Evolutionary conservation across 2,329 filamentous ascomycete genomes (phyloP), one percentile per base, ranked within the genome.

Genomic region (Penicillium sp.): DNA sequence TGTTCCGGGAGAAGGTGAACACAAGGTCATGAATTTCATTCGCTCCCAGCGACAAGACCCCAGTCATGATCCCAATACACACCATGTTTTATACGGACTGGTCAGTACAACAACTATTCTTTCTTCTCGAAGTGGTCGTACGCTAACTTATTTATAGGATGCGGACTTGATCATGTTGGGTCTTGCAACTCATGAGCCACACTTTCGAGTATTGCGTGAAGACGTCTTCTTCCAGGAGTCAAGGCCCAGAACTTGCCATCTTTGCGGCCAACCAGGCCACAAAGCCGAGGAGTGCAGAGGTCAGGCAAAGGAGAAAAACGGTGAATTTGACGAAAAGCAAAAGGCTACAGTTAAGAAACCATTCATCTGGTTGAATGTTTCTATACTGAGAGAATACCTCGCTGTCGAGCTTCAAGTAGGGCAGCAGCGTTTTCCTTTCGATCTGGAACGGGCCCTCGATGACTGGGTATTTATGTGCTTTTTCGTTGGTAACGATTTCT

Each of bases 381-480:
- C 90, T 24, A 82, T 97, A 52, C 77, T 99, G 55, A 85, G 94
- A 66, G 94, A 99, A 74, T 99, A 99, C 70, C 81, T 99, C 55
- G 91, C 88, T 57, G 87, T 90, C 52, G 94, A 99, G 74, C 85
- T 99, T 66, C 83, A 89, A 66, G 87, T 97, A 33, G 87, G 90
- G 18, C 83, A 86, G 56, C 83, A 96, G 63, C 87, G 87, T 1
- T 97, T 97, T 74, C 83, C 84, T 55, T 97, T 96, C 73, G 91
- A 99, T 70, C 80, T 99, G 46, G 94, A 99, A 74, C 86, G 94
- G 62, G 92, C 92, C 24, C 83, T 97, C 58, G 94, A 97, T 73
- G 93, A 97, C 70, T 97, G 93, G 94, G 91, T 97, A 14, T 97
- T 97, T 72, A 94, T 97, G 86, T 97, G 93, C 76, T 97, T 95